Evolutionary conservation across 192 early-diverging fungal genomes (phyloP), one percentile per base, ranked within the genome.

Genomic region (Coemansia pectinata): DNA sequence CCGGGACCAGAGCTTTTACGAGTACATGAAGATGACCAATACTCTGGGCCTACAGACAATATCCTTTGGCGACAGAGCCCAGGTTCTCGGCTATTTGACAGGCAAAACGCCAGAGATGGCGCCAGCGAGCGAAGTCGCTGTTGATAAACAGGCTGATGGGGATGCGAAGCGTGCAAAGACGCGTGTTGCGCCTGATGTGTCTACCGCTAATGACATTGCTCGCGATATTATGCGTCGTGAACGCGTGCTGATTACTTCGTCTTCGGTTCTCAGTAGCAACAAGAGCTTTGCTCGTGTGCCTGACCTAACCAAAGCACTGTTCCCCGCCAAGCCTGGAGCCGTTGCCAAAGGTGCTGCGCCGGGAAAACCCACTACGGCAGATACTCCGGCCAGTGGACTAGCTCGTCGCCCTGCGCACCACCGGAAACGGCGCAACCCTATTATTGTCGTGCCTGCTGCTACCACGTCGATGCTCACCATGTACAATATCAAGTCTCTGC

Each of bases 401-500:
- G 27, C 65, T 15, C 34, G 75, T 0, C 39, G 62, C 39, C 39
- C 73, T 38, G 23, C 73, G 29, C 64, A 72, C 52, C 65, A 70
- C n/a, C 57, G 77, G 21, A 81, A 78, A 41, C 67, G 83, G 21
- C 76, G 74, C 55, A 70, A 78, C 41, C 96, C 96, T 3, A 94
- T 95, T 19, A 97, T 98, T 71, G 89, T 98, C 33, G 91, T 98
- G n/a, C 96, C 96, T 3, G 88, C 93, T 0, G 91, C 89, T 29
- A 81, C 91, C 4, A 93, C 93, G 4, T 88, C 95, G 1, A 87
- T 92, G 75, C 57, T 98, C 45, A 96, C 90, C 33, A 85, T 97
- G 83, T 94, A 90, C 78, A 98, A 98, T 79, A 89, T 94, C 52
- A 90, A 92, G 73, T 79, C 91, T 38, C 93, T 98, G 57, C 78